Percentiles rank a stretch among this genome's conserved stretches.
Conservation (phyloP, 805 yeast species). For the Candida nonsorbophila region DNA sequence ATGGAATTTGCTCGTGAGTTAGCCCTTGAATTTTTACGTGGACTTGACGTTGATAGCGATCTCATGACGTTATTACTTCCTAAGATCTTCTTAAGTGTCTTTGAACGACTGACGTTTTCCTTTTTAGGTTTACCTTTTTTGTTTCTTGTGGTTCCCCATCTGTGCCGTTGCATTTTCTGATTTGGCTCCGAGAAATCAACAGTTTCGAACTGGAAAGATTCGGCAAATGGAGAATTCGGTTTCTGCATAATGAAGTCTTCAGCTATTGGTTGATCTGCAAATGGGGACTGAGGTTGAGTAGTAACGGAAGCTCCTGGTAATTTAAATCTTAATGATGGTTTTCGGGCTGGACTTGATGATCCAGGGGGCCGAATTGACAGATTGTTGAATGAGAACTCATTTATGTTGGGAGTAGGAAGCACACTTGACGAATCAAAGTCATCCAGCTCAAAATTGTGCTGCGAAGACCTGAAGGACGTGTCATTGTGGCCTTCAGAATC, state of each 20-base stretch:
- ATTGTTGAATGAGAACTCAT: too few species aligned
- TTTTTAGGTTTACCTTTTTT: constrained; percentile 59
- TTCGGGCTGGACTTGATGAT: constrained; percentile 9
- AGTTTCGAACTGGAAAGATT: constrained; percentile 8
- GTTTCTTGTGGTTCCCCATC: constrained; percentile 90
- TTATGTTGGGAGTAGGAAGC: too few species aligned
- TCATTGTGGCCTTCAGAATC: too few species aligned
- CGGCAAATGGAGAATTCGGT: constrained; percentile 25
- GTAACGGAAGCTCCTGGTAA: constrained; percentile 17
- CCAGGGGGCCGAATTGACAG: too few species aligned
- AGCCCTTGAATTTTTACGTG: constrained; percentile 3
- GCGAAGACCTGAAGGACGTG: too few species aligned
- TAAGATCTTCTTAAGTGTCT: constrained; percentile 47
- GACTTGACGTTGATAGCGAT: constrained; percentile 2
- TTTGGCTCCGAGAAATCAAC: constrained; percentile 4
- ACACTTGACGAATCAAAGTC: too few species aligned
- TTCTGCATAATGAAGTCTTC: constrained; percentile 17
- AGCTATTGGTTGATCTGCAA: constrained; percentile 6
- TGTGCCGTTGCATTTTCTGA: constrained; percentile 59
- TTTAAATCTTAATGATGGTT: constrained; percentile 25
- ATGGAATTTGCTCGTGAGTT: constrained; percentile 12
- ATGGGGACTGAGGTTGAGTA: constrained; percentile 1
- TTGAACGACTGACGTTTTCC: constrained; percentile 48
- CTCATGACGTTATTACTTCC: constrained; percentile 12
- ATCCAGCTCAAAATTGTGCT: too few species aligned